These are phyloP conservation scores for Fusarium tricinctum DNA, from an alignment of 2,329 filamentous ascomycete species.

Conservation along the genomic window DNA sequence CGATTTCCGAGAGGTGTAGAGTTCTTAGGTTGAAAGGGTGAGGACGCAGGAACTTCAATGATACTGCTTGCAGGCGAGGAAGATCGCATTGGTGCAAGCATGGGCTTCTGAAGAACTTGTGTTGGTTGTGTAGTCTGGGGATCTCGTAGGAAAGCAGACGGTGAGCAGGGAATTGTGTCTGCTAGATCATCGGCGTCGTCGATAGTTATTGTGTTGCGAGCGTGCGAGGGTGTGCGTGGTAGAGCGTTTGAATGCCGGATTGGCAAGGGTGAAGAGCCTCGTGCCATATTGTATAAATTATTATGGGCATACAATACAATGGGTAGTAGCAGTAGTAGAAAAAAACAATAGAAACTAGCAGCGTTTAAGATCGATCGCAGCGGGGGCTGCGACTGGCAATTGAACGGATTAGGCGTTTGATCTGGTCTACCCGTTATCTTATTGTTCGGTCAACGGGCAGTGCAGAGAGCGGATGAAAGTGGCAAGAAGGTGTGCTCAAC, in stretches of 20 bases:
- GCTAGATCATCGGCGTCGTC: conserved; percentile 63
- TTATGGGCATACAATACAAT: conserved; percentile 20
- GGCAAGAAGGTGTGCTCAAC: conserved; percentile 4
- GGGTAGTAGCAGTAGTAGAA: neutral
- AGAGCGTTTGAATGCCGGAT: conserved; percentile 50
- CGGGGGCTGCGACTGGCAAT: conserved; percentile 26
- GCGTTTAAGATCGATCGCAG: conserved; percentile 17
- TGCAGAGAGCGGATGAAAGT: conserved; percentile 30
- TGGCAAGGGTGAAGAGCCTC: conserved; percentile 52
- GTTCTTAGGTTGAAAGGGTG: conserved; percentile 70
- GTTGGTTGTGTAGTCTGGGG: conserved; percentile 60
- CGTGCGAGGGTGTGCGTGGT: conserved; percentile 49
- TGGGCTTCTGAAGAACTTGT: conserved; percentile 61
- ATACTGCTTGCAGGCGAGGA: conserved; percentile 62
- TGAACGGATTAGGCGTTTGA: conserved; percentile 24
- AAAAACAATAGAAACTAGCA: conserved; percentile 26
- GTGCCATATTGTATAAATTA: conserved; percentile 48
- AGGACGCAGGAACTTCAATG: conserved; percentile 91
- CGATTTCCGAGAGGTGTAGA: conserved; percentile 62
- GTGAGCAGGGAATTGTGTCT: conserved; percentile 63
- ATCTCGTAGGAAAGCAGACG: conserved; percentile 54
- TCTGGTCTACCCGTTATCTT: conserved; percentile 7
- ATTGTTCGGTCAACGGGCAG: conserved; percentile 33
- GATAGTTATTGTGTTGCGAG: conserved; percentile 42
- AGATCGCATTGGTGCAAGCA: conserved; percentile 52